phyloP scores from a whole-genome alignment of 2,329 filamentous ascomycete genomes.

The Scytalidium lignicola region DNA sequence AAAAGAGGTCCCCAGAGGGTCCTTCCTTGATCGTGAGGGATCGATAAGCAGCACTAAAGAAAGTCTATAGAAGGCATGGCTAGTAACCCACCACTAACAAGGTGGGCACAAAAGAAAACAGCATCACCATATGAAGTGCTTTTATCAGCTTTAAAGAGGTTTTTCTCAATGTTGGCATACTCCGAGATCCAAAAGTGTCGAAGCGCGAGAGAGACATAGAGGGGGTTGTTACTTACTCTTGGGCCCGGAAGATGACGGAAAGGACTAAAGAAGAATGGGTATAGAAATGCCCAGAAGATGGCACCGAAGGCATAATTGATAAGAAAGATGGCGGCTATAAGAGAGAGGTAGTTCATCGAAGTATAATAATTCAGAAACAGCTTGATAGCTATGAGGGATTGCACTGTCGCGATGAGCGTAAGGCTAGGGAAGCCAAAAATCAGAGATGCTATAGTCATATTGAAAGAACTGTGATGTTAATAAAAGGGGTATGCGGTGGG shows the following conservation, averaged over 20 bases:
- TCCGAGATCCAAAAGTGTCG: background rate
- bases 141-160: background rate
- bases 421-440: slow-evolving; percentile 21
- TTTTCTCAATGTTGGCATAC: background rate
- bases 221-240: background rate
- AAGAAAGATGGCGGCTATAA: background rate
- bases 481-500: background rate
- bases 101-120: background rate
- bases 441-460: background rate
- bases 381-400: slow-evolving; percentile 26
- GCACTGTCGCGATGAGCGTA: slow-evolving; percentile 17
- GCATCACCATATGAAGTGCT: background rate
- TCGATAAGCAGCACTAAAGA: background rate
- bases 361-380: background rate
- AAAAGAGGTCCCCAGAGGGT: background rate
- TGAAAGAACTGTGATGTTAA: background rate
- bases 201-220: too few relatives aligned
- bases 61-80: background rate
- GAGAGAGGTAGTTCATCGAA: background rate
- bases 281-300: background rate
- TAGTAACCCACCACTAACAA: background rate
- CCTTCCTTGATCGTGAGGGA: background rate
- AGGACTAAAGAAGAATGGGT: background rate
- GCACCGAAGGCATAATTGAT: background rate
- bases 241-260: background rate